Conservation (phyloP, 331 rosid species). For the Quercus tomentella region DNA sequence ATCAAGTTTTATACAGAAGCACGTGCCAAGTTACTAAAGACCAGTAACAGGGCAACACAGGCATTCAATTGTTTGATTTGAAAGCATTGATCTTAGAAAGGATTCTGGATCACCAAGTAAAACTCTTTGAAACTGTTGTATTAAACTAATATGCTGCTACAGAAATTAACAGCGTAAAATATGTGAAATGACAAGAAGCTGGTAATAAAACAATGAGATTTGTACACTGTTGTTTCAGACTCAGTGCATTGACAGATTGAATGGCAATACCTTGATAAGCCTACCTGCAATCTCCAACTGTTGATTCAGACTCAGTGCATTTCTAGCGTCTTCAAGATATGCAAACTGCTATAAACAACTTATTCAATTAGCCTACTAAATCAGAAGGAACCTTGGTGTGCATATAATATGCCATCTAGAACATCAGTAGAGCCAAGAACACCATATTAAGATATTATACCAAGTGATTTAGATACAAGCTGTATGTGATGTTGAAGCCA, state of each 20-base stretch:
- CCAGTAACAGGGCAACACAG: background rate
- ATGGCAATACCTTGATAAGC: constrained; percentile 64
- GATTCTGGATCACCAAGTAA: background rate
- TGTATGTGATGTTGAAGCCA: no score
- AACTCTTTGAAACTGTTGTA: background rate
- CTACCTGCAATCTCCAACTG: constrained; percentile 92
- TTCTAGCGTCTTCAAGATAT: constrained; percentile 92
- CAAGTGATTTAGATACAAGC: constrained; percentile 6
- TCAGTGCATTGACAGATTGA: constrained; percentile 5
- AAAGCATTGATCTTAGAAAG: background rate
- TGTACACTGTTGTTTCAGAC: background rate
- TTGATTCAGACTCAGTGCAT: constrained; percentile 83
- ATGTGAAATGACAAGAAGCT: background rate
- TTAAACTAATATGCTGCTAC: background rate
- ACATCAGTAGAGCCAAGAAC: constrained; percentile 4
- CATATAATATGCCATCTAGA: constrained; percentile 11
- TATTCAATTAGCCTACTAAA: constrained; percentile 20
- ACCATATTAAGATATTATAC: background rate
- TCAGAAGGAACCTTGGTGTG: constrained; percentile 17
- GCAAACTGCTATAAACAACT: constrained; percentile 59
- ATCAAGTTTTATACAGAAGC: background rate
- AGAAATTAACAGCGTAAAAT: background rate
- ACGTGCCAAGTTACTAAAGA: background rate
- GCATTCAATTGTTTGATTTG: background rate
- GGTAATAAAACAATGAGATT: background rate